Conservation (phyloP, 2,329 filamentous ascomycete species). For the Raffaelea ambrosiae region DNA sequence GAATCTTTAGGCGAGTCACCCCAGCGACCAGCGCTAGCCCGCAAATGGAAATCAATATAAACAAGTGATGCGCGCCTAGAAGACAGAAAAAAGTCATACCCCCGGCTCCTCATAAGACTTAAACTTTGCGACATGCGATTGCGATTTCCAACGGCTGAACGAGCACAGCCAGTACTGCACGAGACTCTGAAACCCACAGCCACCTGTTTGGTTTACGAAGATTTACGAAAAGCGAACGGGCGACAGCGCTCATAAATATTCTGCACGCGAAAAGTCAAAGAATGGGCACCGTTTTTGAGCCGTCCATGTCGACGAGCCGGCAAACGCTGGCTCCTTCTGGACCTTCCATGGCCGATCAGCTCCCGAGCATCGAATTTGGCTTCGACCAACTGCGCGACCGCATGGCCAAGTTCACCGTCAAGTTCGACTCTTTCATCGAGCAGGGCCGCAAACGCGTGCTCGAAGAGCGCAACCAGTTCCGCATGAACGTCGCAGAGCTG, state of each 20-base stretch:
- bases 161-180: not conserved
- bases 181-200: too few relatives aligned
- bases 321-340: constrained; percentile 49
- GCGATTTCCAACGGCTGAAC: not conserved
- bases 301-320: constrained; percentile 58
- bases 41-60: constrained; percentile 4
- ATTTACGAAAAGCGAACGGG: not conserved
- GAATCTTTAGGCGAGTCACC: constrained; percentile 6
- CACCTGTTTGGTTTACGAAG: not conserved
- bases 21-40: constrained; percentile 10
- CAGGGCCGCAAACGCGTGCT: constrained; percentile 80
- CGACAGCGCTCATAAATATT: not conserved
- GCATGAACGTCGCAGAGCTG: constrained; percentile 79
- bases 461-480: constrained; percentile 90
- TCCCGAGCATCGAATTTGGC: constrained; percentile 88
- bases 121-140: too few relatives aligned
- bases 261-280: not conserved
- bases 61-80: constrained; percentile 2
- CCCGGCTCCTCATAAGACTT: not conserved
- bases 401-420: constrained; percentile 85
- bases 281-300: constrained; percentile 58
- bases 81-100: too few relatives aligned
- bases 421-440: constrained; percentile 92
- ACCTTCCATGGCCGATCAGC: constrained; percentile 59
- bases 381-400: constrained; percentile 92